Evolutionary conservation across 1,284 basidiomycete species (phyloP), one percentile per base, ranked within the genome.

Genomic region (Termitomyces sp.): DNA sequence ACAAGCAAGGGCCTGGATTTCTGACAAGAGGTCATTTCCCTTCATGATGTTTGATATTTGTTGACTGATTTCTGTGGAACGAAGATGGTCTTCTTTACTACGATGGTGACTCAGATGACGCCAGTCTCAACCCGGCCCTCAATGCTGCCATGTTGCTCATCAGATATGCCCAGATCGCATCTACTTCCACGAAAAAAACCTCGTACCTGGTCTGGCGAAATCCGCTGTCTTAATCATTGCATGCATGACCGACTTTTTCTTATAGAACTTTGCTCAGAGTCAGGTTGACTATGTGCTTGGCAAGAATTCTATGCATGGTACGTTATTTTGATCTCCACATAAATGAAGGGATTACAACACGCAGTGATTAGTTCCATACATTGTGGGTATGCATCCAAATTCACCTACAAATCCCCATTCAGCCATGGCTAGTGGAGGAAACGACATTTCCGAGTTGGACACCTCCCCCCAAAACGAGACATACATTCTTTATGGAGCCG

Each of bases 351-450:
- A 47, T 63, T 43, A 52, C 53, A 21, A 50, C 44, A 48, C 10
- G 9, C 15, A 7, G 51, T 46, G 31, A 42, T 30, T 55, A 84
- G 86, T 78, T 4, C 87, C 90, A 0, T 93, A 91, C 65, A 69
- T 92, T 52, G 92, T 95, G 24, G 93, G 94, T 34, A 74, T 79
- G 52, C 92, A 95, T 68, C 91, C 92, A 3, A 96, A 96, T 71
- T 90, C 92, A 19, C 92, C 94, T 0, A 71, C 80, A 47, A 96
- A 95, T 68, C 93, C 94, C 0, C 92, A 95, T 67, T 92, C 89
- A 6, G 93, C 91, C 1, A 77, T 89, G 69, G 88, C 94, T 0
- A 88, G 87, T 52, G 94, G 94, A 39, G 93, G 91, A 0, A 76
- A 84, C 58, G 75, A 86, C 62, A 79, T 90, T 55, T 70, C 64